A percentile compares a stretch with the other conserved stretches of the same genome.
Evolutionary conservation across 345 rosid genomes (phyloP).

Genomic region (Geranium rotundifolium): DNA sequence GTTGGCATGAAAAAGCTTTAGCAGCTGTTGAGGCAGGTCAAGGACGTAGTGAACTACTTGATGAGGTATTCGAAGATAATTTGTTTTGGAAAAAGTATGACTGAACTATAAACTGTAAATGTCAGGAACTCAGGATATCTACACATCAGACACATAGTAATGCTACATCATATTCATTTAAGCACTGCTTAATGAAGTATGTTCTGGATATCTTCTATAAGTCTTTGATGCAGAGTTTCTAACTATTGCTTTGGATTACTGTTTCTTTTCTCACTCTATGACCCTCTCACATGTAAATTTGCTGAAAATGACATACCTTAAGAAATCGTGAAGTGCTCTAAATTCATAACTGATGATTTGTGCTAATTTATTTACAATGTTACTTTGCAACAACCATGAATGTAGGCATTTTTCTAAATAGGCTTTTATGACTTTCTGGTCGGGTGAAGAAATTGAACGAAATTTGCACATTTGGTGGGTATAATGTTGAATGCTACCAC

Average conservation of each 20-base stretch:
- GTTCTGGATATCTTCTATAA: background rate
- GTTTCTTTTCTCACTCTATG: background rate
- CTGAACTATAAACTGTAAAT: no score
- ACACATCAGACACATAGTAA: background rate
- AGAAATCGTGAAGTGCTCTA: background rate
- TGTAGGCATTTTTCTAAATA: background rate
- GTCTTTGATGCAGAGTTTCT: background rate
- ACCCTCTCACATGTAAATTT: background rate
- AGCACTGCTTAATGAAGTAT: background rate
- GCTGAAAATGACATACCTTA: background rate
- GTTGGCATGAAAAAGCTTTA: conserved; percentile 94
- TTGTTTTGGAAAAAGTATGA: background rate
- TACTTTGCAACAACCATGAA: background rate
- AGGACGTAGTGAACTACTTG: conserved; percentile 85
- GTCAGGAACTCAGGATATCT: background rate
- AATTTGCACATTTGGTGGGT: background rate
- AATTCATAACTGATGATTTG: no score
- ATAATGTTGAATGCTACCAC: no score
- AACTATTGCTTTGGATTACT: background rate
- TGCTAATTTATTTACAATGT: background rate
- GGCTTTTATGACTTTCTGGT: no score
- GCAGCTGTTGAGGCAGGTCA: conserved; percentile 97
- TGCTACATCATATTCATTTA: background rate
- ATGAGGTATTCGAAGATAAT: conserved; percentile 49
- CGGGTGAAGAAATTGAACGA: no score